Evolutionary conservation across 148 eudicot genomes (phyloP), one percentile per base, ranked within the genome.

Genomic region (Spergularia marina): DNA sequence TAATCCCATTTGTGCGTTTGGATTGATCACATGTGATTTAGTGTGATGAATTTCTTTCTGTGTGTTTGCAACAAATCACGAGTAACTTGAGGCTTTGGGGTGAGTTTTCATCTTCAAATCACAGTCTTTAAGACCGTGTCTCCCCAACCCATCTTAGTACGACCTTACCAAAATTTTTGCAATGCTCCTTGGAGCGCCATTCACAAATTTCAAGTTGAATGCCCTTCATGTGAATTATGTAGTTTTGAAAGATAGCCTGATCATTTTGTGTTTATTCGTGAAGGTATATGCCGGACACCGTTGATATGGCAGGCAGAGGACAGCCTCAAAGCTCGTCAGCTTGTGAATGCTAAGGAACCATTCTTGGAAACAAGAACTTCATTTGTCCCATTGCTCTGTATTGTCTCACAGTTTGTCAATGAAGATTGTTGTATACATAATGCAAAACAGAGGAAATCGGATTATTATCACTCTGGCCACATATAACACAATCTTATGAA

Each of bases 251-350:
- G 44, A 53, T 53, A 20, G 53, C 53, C 61, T 70, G 0, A 70
- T 25, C 13, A 4, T 53, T 70, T 25, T 53, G 60, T 53, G 61
- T 60, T 10, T 51, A 53, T 64, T 61, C n/a, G 30, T 75, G 82
- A 60, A 88, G 89, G 78, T 90, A 90, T 68, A 82, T 86, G 56
- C 95, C 95, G 6, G 91, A 90, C 67, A 90, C 90, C 52, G 78
- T 90, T 18, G 95, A 90, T 59, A 86, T 90, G 83, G 72, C 85
- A 17, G 85, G 85, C 63, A 82, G 90, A 39, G 81, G 70, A 70
- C 86, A 74, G 25, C 81, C 86, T 41, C 95, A 79, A 80, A 82
- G 86, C 68, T 85, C 91, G 16, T 71, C 87, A 39, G 95, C 86
- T 69, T 90, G 95, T 72, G 94, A 90, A 76, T 90, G 95, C 71